Evolutionary conservation across 208 protist genomes (phyloP).

Genomic region (Leishmania lainsoni): DNA sequence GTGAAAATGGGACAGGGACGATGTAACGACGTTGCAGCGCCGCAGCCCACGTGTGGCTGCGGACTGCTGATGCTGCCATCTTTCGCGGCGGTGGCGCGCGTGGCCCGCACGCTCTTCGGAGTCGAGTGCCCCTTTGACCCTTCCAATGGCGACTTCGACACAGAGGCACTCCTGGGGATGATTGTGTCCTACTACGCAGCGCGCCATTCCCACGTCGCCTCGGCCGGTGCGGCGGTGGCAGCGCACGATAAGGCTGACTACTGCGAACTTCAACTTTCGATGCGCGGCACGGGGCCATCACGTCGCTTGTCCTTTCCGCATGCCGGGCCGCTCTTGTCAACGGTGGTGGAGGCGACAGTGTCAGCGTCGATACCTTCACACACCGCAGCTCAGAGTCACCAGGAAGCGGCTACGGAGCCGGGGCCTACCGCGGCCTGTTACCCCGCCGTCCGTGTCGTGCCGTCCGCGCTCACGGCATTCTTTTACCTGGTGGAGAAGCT

Average conservation of each 20-base stretch:
- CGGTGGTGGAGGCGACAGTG: background rate
- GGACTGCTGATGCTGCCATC: conserved; percentile 22
- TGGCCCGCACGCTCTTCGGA: conserved; percentile 11
- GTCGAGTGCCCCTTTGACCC: background rate
- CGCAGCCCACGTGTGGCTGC: conserved; percentile 10
- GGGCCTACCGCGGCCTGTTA: background rate
- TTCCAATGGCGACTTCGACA: background rate
- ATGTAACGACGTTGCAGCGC: background rate
- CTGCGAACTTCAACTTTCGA: conserved; percentile 1
- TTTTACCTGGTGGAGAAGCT: conserved; percentile 71
- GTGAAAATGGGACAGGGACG: background rate
- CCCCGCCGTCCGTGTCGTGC: conserved; percentile 17
- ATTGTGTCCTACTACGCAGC: conserved; percentile 2
- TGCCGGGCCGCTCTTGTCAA: background rate
- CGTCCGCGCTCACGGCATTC: conserved; percentile 48
- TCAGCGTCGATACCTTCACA: background rate
- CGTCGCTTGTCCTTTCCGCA: conserved; percentile 8
- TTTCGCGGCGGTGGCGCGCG: conserved; percentile 5
- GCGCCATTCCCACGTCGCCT: background rate
- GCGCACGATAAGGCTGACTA: background rate
- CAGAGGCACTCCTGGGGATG: background rate
- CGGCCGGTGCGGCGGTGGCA: background rate
- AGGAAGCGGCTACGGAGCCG: background rate
- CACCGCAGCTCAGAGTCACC: background rate
- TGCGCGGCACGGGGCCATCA: background rate